Percentiles rank a stretch among this genome's conserved stretches.
These are phyloP conservation scores for Hemileccinum hortonii DNA, from an alignment of 1,284 basidiomycete genomes.

Conservation along the genomic window DNA sequence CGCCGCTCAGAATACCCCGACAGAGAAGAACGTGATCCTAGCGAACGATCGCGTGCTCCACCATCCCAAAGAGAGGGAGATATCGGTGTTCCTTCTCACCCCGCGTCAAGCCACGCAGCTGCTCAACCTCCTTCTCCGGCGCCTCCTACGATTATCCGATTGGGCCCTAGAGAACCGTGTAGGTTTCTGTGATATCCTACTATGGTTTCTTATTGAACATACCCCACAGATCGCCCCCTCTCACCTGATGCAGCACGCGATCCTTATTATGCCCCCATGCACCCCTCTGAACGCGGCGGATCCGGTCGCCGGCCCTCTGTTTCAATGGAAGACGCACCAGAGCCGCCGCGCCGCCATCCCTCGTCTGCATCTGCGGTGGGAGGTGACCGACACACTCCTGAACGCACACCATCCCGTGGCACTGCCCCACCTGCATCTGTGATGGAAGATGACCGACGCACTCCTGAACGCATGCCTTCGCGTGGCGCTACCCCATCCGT, in stretches of 20 bases:
- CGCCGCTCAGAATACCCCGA: constrained; percentile 20
- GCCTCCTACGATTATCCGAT: constrained; percentile 33
- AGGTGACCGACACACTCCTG: constrained; percentile 4
- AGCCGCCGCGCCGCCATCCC: constrained; percentile 12
- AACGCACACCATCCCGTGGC: constrained; percentile 14
- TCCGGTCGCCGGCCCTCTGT: not conserved
- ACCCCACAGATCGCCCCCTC: constrained; percentile 15
- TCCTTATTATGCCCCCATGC: constrained; percentile 10
- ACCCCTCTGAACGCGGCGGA: constrained; percentile 8
- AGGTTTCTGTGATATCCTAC: constrained; percentile 4
- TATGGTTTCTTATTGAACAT: constrained; percentile 10
- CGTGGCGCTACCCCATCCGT: constrained; percentile 12
- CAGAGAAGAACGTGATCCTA: constrained; percentile 16
- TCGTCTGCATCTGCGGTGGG: constrained; percentile 10
- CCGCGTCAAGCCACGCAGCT: constrained; percentile 1
- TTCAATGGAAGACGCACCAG: constrained; percentile 10
- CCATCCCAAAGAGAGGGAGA: constrained; percentile 16
- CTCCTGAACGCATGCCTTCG: constrained; percentile 9
- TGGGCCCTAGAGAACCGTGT: constrained; percentile 25
- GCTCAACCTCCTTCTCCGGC: constrained; percentile 21
- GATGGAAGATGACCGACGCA: not conserved
- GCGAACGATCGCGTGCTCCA: constrained; percentile 10
- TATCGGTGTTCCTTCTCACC: constrained; percentile 1
- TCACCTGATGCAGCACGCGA: constrained; percentile 15
- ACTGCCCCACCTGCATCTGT: constrained; percentile 12